Conservation (phyloP, 1,139 yeast species). For the Williopsis jadinii region DNA sequence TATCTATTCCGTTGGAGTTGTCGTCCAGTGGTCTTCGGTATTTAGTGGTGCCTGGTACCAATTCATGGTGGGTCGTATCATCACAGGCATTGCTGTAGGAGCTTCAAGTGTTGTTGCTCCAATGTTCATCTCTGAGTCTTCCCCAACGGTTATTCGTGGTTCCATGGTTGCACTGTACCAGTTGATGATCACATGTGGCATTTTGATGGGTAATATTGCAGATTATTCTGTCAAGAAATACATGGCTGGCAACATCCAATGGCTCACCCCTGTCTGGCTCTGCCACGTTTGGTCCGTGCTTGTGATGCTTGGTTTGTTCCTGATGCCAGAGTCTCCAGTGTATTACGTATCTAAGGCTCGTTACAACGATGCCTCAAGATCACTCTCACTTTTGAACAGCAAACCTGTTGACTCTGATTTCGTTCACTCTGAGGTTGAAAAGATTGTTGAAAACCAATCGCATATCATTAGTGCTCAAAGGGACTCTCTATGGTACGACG, state of each 20-base stretch:
- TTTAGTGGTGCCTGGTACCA: constrained; percentile 39
- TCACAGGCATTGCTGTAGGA: constrained; percentile 51
- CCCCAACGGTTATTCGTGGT: constrained; percentile 49
- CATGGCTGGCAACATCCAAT: constrained; percentile 27
- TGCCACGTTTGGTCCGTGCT: constrained; percentile 43
- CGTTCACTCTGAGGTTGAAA: constrained; percentile 36
- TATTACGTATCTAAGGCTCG: constrained; percentile 30
- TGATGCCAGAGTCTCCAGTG: constrained; percentile 50
- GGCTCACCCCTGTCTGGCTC: constrained; percentile 42
- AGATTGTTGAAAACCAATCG: constrained; percentile 30
- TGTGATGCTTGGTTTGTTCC: constrained; percentile 35
- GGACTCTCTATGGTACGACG: constrained; percentile 35
- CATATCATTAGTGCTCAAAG: constrained; percentile 26
- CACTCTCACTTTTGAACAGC: constrained; percentile 43
- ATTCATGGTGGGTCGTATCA: constrained; percentile 43
- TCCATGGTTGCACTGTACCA: constrained; percentile 52
- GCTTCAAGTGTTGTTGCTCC: constrained; percentile 46
- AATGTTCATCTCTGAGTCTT: constrained; percentile 47
- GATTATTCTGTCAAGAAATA: constrained; percentile 37
- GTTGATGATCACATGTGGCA: constrained; percentile 46
- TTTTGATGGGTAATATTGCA: constrained; percentile 44
- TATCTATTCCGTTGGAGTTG: constrained; percentile 42
- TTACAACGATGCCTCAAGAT: constrained; percentile 37
- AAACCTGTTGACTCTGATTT: constrained; percentile 35
- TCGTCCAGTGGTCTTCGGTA: constrained; percentile 34